phyloP scores from a whole-genome alignment of 805 yeast species.

The Starmerella davenportii region DNA sequence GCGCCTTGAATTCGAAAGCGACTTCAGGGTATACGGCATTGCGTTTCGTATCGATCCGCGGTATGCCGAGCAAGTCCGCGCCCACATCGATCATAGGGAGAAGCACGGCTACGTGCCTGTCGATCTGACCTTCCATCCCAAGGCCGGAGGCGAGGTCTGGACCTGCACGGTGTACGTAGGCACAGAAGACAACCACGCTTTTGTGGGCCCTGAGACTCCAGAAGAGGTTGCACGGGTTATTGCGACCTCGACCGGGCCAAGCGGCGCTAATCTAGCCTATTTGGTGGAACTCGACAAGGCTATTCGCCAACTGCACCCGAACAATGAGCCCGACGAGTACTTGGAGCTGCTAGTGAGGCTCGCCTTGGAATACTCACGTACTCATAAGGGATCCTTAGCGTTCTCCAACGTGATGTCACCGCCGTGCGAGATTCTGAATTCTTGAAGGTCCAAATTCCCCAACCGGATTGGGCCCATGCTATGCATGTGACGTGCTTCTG shows the following conservation, averaged over 20 bases:
- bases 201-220: conserved; percentile 62
- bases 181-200: conserved; percentile 60
- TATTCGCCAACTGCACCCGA: conserved; percentile 23
- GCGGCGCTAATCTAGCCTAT: conserved; percentile 67
- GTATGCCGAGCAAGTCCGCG: conserved; percentile 40
- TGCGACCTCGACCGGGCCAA: conserved; percentile 45
- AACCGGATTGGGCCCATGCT: too few species aligned
- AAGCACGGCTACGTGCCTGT: conserved; percentile 74
- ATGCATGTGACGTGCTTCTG: too few species aligned
- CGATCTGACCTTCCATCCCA: conserved; percentile 39
- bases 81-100: conserved; percentile 63
- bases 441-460: too few species aligned
- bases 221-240: conserved; percentile 45
- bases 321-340: conserved; percentile 1
- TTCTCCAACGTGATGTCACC: too few species aligned
- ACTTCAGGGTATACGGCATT: conserved; percentile 46
- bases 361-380: too few species aligned
- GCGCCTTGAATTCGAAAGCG: conserved; percentile 24
- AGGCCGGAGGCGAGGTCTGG: conserved; percentile 21
- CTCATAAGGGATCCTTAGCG: too few species aligned
- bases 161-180: conserved; percentile 65
- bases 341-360: background rate
- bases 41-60: conserved; percentile 64
- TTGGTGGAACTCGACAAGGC: conserved; percentile 37
- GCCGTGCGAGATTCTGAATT: too few species aligned